These are phyloP conservation scores for Neohortaea acidophila DNA, from an alignment of 495 filamentous ascomycete genomes.

Conservation along the genomic window DNA sequence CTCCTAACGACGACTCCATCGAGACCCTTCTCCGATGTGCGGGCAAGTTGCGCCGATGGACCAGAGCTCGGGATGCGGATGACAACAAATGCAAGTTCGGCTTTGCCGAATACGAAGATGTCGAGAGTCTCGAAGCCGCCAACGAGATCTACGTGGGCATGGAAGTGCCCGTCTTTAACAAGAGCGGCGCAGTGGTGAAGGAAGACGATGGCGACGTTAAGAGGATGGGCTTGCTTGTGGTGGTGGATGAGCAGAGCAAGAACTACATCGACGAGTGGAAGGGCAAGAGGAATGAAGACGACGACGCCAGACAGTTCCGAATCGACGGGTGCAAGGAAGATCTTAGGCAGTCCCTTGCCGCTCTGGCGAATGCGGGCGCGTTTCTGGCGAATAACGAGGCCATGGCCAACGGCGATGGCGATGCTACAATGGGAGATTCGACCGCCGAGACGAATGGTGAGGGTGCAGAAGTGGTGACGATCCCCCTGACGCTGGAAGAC, in stretches of 20 bases:
- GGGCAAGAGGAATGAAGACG: constrained; percentile 45
- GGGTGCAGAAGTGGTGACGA: constrained; percentile 69
- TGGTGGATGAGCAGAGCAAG: constrained; percentile 64
- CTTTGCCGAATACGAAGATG: constrained; percentile 93
- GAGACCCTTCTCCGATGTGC: constrained; percentile 67
- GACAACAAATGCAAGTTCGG: constrained; percentile 79
- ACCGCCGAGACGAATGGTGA: constrained; percentile 27
- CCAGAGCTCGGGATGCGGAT: constrained; percentile 63
- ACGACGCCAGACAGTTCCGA: constrained; percentile 48
- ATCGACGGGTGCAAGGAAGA: constrained; percentile 49
- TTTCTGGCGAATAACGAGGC: constrained; percentile 34
- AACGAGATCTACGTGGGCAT: constrained; percentile 74
- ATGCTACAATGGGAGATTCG: too few relatives aligned
- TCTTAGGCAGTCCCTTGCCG: constrained; percentile 49
- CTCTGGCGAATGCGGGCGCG: constrained; percentile 54
- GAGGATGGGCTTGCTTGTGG: constrained; percentile 54
- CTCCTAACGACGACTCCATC: constrained; percentile 63
- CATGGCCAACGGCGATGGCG: constrained; percentile 49
- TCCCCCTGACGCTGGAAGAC: constrained; percentile 77
- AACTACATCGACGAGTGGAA: constrained; percentile 73
- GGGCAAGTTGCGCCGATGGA: constrained; percentile 73
- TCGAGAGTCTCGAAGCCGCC: constrained; percentile 72
- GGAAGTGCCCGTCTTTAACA: constrained; percentile 68
- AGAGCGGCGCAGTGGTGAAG: constrained; percentile 32
- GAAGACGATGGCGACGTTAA: constrained; percentile 47